Evolutionary conservation across 1,284 basidiomycete genomes (phyloP), one percentile per base, ranked within the genome.

Genomic region (Sparassis latifolia): DNA sequence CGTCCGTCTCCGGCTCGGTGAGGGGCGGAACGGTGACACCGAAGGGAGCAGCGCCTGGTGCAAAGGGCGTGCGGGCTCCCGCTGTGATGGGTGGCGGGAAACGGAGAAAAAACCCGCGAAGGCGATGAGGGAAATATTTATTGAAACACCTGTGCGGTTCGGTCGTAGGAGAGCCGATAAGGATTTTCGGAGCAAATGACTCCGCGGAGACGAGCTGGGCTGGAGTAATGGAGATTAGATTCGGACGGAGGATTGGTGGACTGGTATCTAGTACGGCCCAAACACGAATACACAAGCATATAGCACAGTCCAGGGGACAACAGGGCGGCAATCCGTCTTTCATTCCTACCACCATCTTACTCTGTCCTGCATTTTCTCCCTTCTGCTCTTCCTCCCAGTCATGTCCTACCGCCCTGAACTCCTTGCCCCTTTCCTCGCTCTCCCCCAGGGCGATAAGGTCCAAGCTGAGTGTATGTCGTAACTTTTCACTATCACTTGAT

Each of bases 381-480:
- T 49, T 59, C 43, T 51, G 54, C 48, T 56, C 54, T 42, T 52
- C 56, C 42, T 52, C 40, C 42, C 48, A 54, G 28, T 63, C 53
- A 69, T 69, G 60, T 64, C 63, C 55, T 91, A 90, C 74, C 80
- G 72, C 65, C 86, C 87, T 68, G 91, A 92, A 62, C 84, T 95
- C 61, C 84, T 95, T 64, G 83, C 85, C 33, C 92, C 87, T 63
- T 96, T 78, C 76, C 88, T 95, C 63, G 79, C 82, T 55, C 85
- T 96, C 56, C 75, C 80, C 60, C 93, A 96, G 72, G 92, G 92
- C 52, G 82, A 84, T 28, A 88, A 89, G 67, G 66, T 96, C 68
- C 93, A 96, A 77, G 93, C 94, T 48, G 93, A 96, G 74, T 96
- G 92, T 93, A 42, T 62, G 65, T 48, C 52, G 53, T 56, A 44